Evolutionary conservation across 371 early-diverging fungal species (phyloP).

Genomic region (Zancudomyces culisetae): DNA sequence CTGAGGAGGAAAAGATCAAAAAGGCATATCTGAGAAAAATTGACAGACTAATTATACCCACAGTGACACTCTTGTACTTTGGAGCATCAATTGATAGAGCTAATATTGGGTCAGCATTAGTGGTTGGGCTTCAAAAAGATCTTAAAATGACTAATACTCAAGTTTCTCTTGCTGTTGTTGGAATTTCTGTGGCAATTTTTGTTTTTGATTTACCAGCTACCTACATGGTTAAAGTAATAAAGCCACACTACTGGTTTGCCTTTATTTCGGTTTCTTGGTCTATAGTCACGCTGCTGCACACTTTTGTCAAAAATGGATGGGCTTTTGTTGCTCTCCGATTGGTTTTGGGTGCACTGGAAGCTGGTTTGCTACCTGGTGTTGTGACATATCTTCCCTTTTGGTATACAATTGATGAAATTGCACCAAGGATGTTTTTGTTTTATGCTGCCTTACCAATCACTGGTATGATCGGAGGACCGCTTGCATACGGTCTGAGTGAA

Average conservation of each 20-base stretch:
- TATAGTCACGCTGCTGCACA: conserved; percentile 25
- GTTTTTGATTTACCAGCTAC: too few relatives aligned
- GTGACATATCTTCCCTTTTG: conserved; percentile 33
- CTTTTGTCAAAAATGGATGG: conserved; percentile 2
- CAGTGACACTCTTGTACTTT: conserved; percentile 14
- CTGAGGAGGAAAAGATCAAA: neutral
- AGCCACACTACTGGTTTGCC: conserved; percentile 50
- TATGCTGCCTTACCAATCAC: conserved; percentile 25
- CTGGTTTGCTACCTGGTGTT: conserved; percentile 36
- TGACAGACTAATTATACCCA: conserved; percentile 12
- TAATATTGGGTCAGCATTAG: conserved; percentile 28
- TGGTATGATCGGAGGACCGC: conserved; percentile 28
- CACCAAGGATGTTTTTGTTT: conserved; percentile 23
- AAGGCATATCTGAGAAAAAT: conserved; percentile 4
- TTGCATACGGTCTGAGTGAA: conserved; percentile 22
- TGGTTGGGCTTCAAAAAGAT: conserved; percentile 20
- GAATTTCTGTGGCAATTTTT: too few relatives aligned
- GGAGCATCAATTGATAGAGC: conserved; percentile 16
- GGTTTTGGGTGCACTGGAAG: conserved; percentile 30
- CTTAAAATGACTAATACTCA: too few relatives aligned
- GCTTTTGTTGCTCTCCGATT: conserved; percentile 23
- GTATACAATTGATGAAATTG: conserved; percentile 26
- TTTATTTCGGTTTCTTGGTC: conserved; percentile 44
- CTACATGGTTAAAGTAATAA: conserved; percentile 33
- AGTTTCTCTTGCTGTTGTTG: too few relatives aligned